Evolutionary conservation across 139 green algal genomes (phyloP).

Genomic region (Chlamydomonas incerta): DNA sequence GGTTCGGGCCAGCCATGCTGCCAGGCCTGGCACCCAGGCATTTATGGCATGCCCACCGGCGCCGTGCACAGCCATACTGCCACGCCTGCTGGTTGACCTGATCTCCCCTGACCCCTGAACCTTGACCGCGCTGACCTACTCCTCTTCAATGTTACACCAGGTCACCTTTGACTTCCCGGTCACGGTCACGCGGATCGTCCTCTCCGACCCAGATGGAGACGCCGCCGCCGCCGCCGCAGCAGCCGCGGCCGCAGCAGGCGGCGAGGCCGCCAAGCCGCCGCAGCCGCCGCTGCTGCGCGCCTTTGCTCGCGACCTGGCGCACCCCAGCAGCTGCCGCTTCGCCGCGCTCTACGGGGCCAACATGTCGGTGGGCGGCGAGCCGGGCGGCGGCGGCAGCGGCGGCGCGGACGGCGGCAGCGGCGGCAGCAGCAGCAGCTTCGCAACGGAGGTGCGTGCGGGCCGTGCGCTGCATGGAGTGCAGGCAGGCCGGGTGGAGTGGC

Average conservation of each 20-base stretch:
- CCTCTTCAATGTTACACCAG: too few species aligned
- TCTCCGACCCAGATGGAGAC: background rate
- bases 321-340: constrained; percentile 11
- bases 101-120: background rate
- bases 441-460: background rate
- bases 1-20: too few species aligned
- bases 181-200: constrained; percentile 5
- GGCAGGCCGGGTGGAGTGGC: too few species aligned
- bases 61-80: background rate
- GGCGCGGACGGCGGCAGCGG: too few species aligned
- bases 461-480: background rate
- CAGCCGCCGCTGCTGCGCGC: background rate
- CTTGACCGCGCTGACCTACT: too few species aligned
- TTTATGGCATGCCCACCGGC: too few species aligned
- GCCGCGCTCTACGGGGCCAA: constrained; percentile 27
- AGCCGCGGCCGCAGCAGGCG: background rate
- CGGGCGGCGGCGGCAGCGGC: background rate
- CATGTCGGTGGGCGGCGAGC: background rate
- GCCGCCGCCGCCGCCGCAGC: background rate
- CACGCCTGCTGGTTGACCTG: background rate
- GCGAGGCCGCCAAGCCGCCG: too few species aligned
- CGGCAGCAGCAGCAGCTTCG: constrained; percentile 15
- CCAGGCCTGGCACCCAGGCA: too few species aligned
- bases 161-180: constrained; percentile 16
- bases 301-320: constrained; percentile 33